phyloP scores from a whole-genome alignment of 1,139 yeast genomes.

The Magnusiomyces paraingens region DNA sequence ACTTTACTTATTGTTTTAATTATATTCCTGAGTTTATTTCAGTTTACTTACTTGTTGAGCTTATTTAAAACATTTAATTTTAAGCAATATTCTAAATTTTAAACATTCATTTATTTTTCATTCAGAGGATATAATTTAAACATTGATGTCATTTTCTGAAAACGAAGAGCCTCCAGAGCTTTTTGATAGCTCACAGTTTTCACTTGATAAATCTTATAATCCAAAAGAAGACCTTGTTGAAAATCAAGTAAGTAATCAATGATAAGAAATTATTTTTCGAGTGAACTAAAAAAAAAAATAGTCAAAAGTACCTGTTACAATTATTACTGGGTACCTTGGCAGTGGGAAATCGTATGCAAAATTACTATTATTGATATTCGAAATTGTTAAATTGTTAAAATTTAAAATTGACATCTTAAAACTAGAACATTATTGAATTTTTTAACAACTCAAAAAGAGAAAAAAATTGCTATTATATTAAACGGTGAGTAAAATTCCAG shows the following conservation, averaged over 20 bases:
- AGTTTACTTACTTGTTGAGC: too few relatives aligned
- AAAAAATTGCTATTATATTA: constrained; percentile 78
- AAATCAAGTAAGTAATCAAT: not conserved
- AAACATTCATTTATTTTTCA: too few relatives aligned
- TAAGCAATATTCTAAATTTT: not conserved
- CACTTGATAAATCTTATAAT: not conserved
- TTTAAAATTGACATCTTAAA: not conserved
- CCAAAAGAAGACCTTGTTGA: constrained; percentile 8
- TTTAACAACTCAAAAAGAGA: constrained; percentile 61
- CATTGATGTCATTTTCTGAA: not conserved
- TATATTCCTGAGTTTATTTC: too few relatives aligned
- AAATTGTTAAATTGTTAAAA: not conserved
- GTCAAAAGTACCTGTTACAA: constrained; percentile 76
- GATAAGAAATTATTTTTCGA: not conserved
- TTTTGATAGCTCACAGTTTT: constrained; percentile 9
- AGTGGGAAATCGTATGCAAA: constrained; percentile 68
- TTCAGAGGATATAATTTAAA: not conserved
- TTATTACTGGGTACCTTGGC: constrained; percentile 91
- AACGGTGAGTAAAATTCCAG: constrained; percentile 43
- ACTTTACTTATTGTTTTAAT: too few relatives aligned
- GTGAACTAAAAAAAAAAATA: not conserved
- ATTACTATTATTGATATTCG: not conserved
- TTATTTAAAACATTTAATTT: not conserved
- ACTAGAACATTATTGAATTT: constrained; percentile 59
- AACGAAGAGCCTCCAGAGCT: constrained; percentile 13